phyloP scores from a whole-genome alignment of 371 early-diverging fungal genomes.

The Funneliformis caledonium region DNA sequence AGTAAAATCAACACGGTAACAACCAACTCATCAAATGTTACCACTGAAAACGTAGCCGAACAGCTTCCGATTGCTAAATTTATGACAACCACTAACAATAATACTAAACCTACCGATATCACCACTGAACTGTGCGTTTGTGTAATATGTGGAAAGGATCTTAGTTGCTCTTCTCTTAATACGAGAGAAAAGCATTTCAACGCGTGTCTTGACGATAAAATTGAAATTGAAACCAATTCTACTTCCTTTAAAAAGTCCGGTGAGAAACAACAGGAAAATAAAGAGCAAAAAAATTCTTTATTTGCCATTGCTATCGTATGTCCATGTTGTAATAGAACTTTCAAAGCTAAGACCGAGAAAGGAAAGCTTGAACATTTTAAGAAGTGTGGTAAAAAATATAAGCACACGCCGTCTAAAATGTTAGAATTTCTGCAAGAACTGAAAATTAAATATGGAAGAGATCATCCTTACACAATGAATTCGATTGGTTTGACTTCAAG shows the following conservation, averaged over 20 bases:
- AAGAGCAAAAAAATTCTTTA: not conserved
- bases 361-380: not conserved
- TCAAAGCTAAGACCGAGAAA: not conserved
- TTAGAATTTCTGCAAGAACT: not conserved
- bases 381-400: not conserved
- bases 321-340: not conserved
- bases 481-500: not conserved
- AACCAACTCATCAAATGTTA: not conserved
- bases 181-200: slow-evolving; percentile 8
- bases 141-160: slow-evolving; percentile 8
- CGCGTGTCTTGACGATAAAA: slow-evolving; percentile 1
- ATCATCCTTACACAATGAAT: not conserved
- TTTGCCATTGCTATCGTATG: not conserved
- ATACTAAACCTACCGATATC: not conserved
- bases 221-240: not conserved
- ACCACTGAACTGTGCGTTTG: not conserved
- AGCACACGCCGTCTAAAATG: not conserved
- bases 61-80: too few relatives aligned
- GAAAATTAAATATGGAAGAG: not conserved
- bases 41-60: not conserved
- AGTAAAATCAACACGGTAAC: not conserved
- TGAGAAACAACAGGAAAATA: not conserved
- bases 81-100: not conserved
- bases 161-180: not conserved
- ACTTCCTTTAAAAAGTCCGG: not conserved